Conservation (phyloP, 257 asterid genomes). For the Nyctanthes arbortristis region DNA sequence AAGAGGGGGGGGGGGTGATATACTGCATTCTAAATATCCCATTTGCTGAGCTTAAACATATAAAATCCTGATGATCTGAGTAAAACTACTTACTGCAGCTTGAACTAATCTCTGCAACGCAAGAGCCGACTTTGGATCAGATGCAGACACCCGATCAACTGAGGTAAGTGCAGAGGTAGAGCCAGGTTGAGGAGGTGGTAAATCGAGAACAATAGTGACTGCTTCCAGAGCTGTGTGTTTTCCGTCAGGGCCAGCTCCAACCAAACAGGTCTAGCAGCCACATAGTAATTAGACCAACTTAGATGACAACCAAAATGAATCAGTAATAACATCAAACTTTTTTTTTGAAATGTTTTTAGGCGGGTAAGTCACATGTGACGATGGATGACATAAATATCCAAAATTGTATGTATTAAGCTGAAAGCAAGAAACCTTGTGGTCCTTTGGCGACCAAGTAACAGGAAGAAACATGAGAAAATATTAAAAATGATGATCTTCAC, state of each 20-base stretch:
- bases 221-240: constrained; percentile 98
- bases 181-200: constrained; percentile 99
- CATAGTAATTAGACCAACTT: constrained; percentile 13
- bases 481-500: background rate
- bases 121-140: constrained; percentile 97
- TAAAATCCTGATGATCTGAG: constrained; percentile 13
- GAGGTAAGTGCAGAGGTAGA: constrained; percentile 74
- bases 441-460: background rate
- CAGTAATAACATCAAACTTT: background rate
- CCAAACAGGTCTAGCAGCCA: constrained; percentile 83
- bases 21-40: constrained; percentile 13
- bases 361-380: background rate
- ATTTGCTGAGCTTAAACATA: constrained; percentile 13
- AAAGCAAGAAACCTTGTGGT: too few species aligned
- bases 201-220: constrained; percentile 94
- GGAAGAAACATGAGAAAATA: background rate
- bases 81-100: constrained; percentile 81
- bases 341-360: background rate
- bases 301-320: background rate
- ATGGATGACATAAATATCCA: too few species aligned
- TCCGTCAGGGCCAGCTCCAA: constrained; percentile 99
- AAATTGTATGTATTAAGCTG: background rate
- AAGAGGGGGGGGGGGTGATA: too few species aligned
- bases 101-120: constrained; percentile 97
- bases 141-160: constrained; percentile 85